Evolutionary conservation across 805 yeast species (phyloP).

Genomic region (Starmerella davenportii): DNA sequence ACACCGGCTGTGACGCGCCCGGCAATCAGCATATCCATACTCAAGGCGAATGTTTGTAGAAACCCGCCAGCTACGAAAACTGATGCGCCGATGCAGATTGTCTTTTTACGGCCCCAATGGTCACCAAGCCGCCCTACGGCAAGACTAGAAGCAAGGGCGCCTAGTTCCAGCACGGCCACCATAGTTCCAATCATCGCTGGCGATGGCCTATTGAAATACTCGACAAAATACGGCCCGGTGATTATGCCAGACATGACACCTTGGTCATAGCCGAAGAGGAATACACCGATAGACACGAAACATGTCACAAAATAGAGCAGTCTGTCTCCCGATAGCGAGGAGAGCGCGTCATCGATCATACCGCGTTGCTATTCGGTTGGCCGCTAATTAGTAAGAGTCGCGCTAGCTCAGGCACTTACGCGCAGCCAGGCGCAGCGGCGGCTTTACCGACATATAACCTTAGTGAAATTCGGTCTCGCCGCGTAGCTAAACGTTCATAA

Average conservation of each 20-base stretch:
- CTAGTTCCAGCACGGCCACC: constrained; percentile 76
- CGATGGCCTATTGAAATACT: constrained; percentile 54
- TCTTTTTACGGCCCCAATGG: constrained; percentile 55
- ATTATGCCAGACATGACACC: constrained; percentile 83
- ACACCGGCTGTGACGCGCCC: constrained; percentile 68
- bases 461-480: too few species aligned
- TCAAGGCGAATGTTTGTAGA: constrained; percentile 44
- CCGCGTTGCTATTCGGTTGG: too few species aligned
- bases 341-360: too few species aligned
- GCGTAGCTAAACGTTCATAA: too few species aligned
- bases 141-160: constrained; percentile 69
- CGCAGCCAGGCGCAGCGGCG: too few species aligned
- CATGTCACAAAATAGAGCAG: constrained; percentile 27
- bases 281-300: constrained; percentile 33
- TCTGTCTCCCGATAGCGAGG: too few species aligned
- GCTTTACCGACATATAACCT: too few species aligned
- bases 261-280: constrained; percentile 66
- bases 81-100: constrained; percentile 64
- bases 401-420: too few species aligned
- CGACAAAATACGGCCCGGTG: constrained; percentile 51
- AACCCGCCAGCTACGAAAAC: constrained; percentile 65
- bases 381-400: too few species aligned
- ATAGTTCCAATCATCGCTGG: constrained; percentile 65
- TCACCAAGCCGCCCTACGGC: constrained; percentile 64
- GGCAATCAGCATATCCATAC: constrained; percentile 39